Base-by-base conservation (phyloP, 768 basidiomycete genomes). In the Mycena floridula region DNA sequence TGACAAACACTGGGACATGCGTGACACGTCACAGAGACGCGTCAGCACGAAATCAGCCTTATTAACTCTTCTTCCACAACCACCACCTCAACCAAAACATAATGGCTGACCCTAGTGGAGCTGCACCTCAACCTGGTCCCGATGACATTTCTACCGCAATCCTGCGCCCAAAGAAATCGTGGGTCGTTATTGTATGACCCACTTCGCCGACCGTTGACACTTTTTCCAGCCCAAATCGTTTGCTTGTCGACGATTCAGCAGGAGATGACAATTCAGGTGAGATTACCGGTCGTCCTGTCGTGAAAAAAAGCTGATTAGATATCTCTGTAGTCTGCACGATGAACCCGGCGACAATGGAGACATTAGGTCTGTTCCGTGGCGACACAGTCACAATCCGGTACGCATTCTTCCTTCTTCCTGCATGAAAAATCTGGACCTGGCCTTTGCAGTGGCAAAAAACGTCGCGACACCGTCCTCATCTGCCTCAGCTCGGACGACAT, bases 131-230 rank as follows among this genome's bases (percentile, higher is more conserved):
- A 55, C 87, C 88, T n/a, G 87, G 83, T 40, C 81, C 84, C 21
- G 85, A 97, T 64, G 94, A 96, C 56, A 74, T 79, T 44, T 90
- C 94, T 16, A 98, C 95, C 26, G 95, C 95, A 39, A 98, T 99
- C 63, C 74, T 99, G 48, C 73, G 96, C 50, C 85, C 86, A 52
- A 99, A 98, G 88, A 95, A 96, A 77, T 94, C 91, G 95, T 96
- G 64, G 53, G 91, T 76, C 16, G 37, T 26, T n/a, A 24, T 18
- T 3, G n/a, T n/a, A n/a, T n/a, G n/a, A n/a, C n/a, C n/a, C n/a
- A n/a, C n/a, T 7, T 35, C 32, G 32, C 32, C 32, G 32, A 35
- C 18, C 18, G 32, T 4, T 18, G 4, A 35, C 32, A 4, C 15
- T 15, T 15, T 50, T 42, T 55, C 4, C 57, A 98, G 94, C 20